Conservation (phyloP, 2,329 filamentous ascomycete genomes). For the Colletotrichum caudatum region DNA sequence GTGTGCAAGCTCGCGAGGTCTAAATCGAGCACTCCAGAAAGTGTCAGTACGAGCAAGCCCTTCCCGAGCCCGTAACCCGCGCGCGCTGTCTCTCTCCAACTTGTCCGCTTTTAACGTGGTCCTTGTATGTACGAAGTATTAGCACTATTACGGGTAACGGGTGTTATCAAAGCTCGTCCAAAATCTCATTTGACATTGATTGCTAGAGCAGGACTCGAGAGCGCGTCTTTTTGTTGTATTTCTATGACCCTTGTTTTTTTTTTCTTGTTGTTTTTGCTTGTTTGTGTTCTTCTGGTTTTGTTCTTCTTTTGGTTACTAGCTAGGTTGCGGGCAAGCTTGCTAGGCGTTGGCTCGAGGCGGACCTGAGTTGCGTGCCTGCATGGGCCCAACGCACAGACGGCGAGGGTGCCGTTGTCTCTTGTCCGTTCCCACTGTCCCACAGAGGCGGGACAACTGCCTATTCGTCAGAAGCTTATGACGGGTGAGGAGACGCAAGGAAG, state of each 20-base stretch:
- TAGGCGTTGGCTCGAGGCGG: slow-evolving; percentile 27
- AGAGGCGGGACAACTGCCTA: slow-evolving; percentile 38
- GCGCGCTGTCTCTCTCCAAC: not conserved
- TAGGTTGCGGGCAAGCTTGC: slow-evolving; percentile 2
- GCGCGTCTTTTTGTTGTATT: slow-evolving; percentile 25
- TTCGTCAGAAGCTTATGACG: slow-evolving; percentile 17
- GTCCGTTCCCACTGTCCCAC: slow-evolving; percentile 36
- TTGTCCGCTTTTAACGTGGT: slow-evolving; percentile 18
- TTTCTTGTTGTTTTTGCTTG: slow-evolving; percentile 16
- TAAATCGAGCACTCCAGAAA: not conserved
- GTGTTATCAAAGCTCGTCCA: slow-evolving; percentile 22
- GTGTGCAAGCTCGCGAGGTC: too few species aligned
- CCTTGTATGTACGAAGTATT: slow-evolving; percentile 9
- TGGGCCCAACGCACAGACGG: slow-evolving; percentile 39
- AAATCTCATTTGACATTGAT: slow-evolving; percentile 18
- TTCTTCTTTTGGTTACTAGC: not conserved
- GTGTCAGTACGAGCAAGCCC: not conserved
- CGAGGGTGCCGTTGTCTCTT: slow-evolving; percentile 33
- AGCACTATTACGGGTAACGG: slow-evolving; percentile 23
- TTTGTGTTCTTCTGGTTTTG: slow-evolving; percentile 2
- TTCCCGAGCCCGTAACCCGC: slow-evolving; percentile 19
- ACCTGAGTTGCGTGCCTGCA: slow-evolving; percentile 37
- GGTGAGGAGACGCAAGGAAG: slow-evolving; percentile 13
- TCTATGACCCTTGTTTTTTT: not conserved
- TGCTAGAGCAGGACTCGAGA: slow-evolving; percentile 17